Evolutionary conservation across 2,329 filamentous ascomycete genomes (phyloP).

Genomic region (Byssothecium circinans): DNA sequence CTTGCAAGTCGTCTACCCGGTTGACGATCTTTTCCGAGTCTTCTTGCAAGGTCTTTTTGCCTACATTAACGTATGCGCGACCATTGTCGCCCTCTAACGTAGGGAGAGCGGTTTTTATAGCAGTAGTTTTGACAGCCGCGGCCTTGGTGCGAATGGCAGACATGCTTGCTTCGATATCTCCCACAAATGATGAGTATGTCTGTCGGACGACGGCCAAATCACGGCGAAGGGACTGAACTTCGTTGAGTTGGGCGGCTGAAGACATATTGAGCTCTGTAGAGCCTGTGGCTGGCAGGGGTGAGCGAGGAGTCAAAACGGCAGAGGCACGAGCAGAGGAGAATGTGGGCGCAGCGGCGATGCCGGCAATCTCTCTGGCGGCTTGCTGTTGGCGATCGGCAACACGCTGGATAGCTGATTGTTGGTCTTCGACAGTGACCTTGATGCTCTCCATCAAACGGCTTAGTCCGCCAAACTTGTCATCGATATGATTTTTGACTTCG

Average conservation of each 20-base stretch:
- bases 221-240: constrained; percentile 79
- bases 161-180: constrained; percentile 88
- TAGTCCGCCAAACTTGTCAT: constrained; percentile 82
- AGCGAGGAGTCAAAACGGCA: constrained; percentile 34
- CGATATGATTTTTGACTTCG: constrained; percentile 94
- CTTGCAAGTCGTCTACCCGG: constrained; percentile 95
- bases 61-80: constrained; percentile 78
- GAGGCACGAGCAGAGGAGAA: constrained; percentile 40
- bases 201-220: constrained; percentile 91
- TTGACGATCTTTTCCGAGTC: constrained; percentile 90
- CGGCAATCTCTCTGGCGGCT: constrained; percentile 81
- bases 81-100: constrained; percentile 76
- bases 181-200: constrained; percentile 88
- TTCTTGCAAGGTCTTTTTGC: constrained; percentile 81
- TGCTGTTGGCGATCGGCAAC: constrained; percentile 92
- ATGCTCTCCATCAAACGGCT: constrained; percentile 84
- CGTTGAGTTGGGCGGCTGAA: constrained; percentile 67
- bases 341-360: constrained; percentile 55
- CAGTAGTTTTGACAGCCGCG: constrained; percentile 73
- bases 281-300: constrained; percentile 23
- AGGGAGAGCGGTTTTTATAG: constrained; percentile 70
- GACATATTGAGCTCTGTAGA: constrained; percentile 28
- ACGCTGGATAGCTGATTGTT: constrained; percentile 76
- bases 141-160: constrained; percentile 79
- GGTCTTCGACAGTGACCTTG: constrained; percentile 79